phyloP scores from a whole-genome alignment of 495 filamentous ascomycete genomes.

The Rusavskia elegans region DNA sequence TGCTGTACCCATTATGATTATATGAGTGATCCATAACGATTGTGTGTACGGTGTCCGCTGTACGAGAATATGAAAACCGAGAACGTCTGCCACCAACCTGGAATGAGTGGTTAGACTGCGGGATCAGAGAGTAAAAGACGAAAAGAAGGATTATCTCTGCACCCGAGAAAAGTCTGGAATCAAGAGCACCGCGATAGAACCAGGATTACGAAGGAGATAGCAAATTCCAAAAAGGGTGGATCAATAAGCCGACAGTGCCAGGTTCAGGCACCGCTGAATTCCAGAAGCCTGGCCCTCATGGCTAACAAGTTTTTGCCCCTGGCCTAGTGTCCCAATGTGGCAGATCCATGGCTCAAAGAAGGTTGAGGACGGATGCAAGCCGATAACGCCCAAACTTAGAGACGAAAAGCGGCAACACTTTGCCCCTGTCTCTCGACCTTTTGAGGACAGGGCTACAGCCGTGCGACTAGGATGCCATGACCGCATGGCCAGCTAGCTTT shows the following conservation, averaged over 20 bases:
- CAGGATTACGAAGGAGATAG: background rate
- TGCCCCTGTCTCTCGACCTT: background rate
- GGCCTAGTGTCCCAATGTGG: background rate
- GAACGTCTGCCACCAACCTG: background rate
- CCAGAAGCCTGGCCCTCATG: background rate
- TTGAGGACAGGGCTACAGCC: background rate
- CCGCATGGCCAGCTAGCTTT: too few relatives aligned
- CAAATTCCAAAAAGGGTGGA: background rate
- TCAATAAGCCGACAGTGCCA: background rate
- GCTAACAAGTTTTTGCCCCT: background rate
- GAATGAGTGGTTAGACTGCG: background rate
- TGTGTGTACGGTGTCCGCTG: background rate
- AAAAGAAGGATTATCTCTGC: background rate
- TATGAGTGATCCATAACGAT: background rate
- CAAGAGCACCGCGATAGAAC: background rate
- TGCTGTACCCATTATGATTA: background rate
- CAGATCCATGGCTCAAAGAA: background rate
- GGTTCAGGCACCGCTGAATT: background rate
- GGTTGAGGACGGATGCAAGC: background rate
- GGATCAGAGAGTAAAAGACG: background rate
- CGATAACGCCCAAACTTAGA: background rate
- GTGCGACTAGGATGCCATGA: background rate
- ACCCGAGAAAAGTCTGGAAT: background rate
- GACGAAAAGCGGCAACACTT: background rate
- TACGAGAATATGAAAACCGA: background rate